phyloP scores from a whole-genome alignment of 2,329 filamentous ascomycete genomes.

The Alternaria dauci region DNA sequence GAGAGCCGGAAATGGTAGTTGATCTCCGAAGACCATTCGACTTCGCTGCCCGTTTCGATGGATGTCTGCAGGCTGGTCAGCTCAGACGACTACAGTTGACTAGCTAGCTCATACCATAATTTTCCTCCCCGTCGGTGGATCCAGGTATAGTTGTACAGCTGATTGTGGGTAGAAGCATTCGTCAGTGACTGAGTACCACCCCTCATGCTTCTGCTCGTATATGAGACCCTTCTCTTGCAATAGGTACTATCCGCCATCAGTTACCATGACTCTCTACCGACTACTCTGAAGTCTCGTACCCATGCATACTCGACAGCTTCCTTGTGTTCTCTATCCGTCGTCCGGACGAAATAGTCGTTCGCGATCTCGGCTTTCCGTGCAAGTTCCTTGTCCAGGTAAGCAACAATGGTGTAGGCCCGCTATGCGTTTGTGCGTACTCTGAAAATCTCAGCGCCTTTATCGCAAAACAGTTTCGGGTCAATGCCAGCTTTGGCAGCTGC shows the following conservation, averaged over 20 bases:
- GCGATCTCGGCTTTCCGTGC: slow-evolving; percentile 73
- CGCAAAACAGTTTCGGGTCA: slow-evolving; percentile 85
- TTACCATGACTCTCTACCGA: slow-evolving; percentile 7
- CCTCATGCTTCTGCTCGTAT: slow-evolving; percentile 85
- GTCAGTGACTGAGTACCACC: slow-evolving; percentile 97
- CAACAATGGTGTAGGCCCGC: slow-evolving; percentile 1
- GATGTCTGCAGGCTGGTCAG: slow-evolving; percentile 61
- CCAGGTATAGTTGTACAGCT: slow-evolving; percentile 75
- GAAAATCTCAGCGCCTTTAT: slow-evolving; percentile 82
- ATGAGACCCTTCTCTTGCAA: slow-evolving; percentile 79
- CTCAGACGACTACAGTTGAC: background rate
- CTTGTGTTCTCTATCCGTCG: slow-evolving; percentile 82
- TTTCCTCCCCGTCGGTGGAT: slow-evolving; percentile 82
- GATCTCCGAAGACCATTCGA: slow-evolving; percentile 91
- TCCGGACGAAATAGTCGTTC: slow-evolving; percentile 90
- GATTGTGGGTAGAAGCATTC: slow-evolving; percentile 92
- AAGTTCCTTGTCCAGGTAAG: slow-evolving; percentile 61
- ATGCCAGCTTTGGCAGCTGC: slow-evolving; percentile 76
- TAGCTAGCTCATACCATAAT: slow-evolving; percentile 66
- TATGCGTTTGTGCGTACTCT: slow-evolving; percentile 54
- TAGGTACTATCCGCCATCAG: slow-evolving; percentile 61
- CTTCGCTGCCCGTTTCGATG: slow-evolving; percentile 86
- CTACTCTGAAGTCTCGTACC: slow-evolving; percentile 55
- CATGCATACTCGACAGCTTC: slow-evolving; percentile 90
- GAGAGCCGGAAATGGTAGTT: slow-evolving; percentile 97